Percentiles rank a stretch among this genome's conserved stretches.
These are phyloP conservation scores for Penicillium samsonianum DNA, from an alignment of 495 filamentous ascomycete species.

Conservation along the genomic window DNA sequence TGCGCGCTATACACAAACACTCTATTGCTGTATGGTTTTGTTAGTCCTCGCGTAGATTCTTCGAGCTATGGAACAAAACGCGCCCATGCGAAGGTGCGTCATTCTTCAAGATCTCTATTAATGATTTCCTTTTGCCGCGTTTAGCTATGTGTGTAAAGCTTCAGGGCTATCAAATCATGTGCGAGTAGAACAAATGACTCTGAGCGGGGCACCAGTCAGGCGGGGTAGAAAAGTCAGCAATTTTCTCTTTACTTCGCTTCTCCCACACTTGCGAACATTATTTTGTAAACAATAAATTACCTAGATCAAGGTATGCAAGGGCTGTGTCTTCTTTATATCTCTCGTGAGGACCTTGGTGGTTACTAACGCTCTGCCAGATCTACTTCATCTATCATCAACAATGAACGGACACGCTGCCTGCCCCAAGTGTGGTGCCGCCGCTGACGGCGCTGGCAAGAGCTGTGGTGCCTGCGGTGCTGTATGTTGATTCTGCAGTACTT, in stretches of 20 bases:
- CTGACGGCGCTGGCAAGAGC: slow-evolving; percentile 32
- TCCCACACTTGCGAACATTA: not conserved
- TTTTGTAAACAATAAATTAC: not conserved
- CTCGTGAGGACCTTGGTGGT: slow-evolving; percentile 2
- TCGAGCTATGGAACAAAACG: too few species aligned
- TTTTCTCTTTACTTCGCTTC: slow-evolving; percentile 5
- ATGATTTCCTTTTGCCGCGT: too few species aligned
- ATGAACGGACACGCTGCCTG: slow-evolving; percentile 37
- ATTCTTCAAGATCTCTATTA: too few species aligned
- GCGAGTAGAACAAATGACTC: not conserved
- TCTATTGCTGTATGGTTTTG: too few species aligned
- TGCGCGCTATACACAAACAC: too few species aligned
- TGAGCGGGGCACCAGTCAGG: slow-evolving; percentile 18
- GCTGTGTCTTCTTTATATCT: not conserved
- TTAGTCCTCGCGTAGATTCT: too few species aligned
- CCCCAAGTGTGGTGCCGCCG: slow-evolving; percentile 39
- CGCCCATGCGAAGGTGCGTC: too few species aligned
- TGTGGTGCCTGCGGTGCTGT: slow-evolving; percentile 43
- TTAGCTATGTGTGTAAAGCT: too few species aligned
- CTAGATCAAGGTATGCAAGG: not conserved
- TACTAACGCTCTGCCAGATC: not conserved
- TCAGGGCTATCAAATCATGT: too few species aligned
- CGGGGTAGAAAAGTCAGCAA: slow-evolving; percentile 19
- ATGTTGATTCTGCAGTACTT: slow-evolving; percentile 17
- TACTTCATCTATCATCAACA: slow-evolving; percentile 6